A percentile compares a stretch with the other conserved stretches of the same genome.
These are phyloP conservation scores for Volvariella volvacea DNA, from an alignment of 1,284 basidiomycete genomes.

Conservation along the genomic window DNA sequence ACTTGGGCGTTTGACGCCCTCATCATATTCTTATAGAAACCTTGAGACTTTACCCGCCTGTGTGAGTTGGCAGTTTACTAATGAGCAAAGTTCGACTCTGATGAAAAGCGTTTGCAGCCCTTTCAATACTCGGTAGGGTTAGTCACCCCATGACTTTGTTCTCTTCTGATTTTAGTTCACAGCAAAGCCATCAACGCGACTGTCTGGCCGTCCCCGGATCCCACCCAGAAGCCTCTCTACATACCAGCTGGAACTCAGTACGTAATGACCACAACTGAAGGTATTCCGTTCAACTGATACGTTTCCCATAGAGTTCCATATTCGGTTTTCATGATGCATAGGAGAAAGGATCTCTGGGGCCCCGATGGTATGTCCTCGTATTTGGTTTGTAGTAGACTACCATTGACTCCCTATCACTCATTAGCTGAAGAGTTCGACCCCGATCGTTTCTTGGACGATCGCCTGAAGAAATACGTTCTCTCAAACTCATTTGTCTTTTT, in stretches of 20 bases:
- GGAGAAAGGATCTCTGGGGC: conserved; percentile 60
- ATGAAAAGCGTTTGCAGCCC: conserved; percentile 26
- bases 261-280: conserved; percentile 4
- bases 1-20: background rate
- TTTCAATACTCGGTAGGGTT: conserved; percentile 42
- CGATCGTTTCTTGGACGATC: conserved; percentile 33
- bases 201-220: conserved; percentile 35
- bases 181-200: conserved; percentile 35
- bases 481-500: conserved; percentile 35
- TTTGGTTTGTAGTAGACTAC: background rate
- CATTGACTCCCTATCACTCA: background rate
- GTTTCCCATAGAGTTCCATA: conserved; percentile 32
- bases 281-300: background rate
- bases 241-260: conserved; percentile 48
- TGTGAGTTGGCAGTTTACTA: conserved; percentile 28
- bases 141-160: conserved; percentile 1
- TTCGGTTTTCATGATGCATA: conserved; percentile 56
- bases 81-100: background rate
- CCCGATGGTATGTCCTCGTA: conserved; percentile 39
- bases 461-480: conserved; percentile 30
- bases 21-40: conserved; percentile 34
- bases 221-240: conserved; percentile 41
- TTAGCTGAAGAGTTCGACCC: conserved; percentile 37
- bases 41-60: conserved; percentile 52
- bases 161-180: background rate